A percentile compares a stretch with the other conserved stretches of the same genome.
phyloP scores from a whole-genome alignment of 345 rosid genomes.

The Sisymbrium irio region DNA sequence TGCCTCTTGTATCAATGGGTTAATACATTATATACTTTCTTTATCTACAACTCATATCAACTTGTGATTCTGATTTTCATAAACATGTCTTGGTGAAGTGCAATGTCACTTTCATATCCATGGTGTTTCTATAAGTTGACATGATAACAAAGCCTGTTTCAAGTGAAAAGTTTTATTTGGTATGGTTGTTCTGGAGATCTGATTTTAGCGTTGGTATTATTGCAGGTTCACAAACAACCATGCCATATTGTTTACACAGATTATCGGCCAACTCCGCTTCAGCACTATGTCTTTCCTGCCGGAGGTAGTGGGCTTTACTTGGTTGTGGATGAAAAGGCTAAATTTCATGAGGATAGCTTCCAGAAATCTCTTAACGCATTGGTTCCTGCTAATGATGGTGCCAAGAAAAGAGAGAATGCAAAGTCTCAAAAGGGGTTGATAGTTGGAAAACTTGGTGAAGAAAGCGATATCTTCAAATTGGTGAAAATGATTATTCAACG shows the following conservation, averaged over 20 bases:
- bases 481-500: constrained; percentile 96
- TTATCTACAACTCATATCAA: neutral
- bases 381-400: constrained; percentile 66
- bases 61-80: neutral
- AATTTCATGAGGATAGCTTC: constrained; percentile 91
- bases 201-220: constrained; percentile 17
- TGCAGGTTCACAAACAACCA: constrained; percentile 93
- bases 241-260: constrained; percentile 99
- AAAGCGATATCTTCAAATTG: constrained; percentile 95
- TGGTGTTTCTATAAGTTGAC: neutral
- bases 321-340: constrained; percentile 92
- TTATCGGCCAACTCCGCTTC: constrained; percentile 98
- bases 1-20: neutral
- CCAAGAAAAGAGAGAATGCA: constrained; percentile 73
- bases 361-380: constrained; percentile 88
- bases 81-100: neutral
- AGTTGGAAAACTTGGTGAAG: constrained; percentile 83
- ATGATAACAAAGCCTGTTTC: neutral
- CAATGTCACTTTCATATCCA: neutral
- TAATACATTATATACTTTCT: neutral
- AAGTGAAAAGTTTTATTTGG: neutral
- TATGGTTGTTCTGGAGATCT: constrained; percentile 3
- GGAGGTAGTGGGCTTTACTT: constrained; percentile 90
- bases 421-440: constrained; percentile 68
- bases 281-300: constrained; percentile 91